These are phyloP conservation scores for Coffea canephora DNA, from an alignment of 257 asterid species.

Conservation along the genomic window DNA sequence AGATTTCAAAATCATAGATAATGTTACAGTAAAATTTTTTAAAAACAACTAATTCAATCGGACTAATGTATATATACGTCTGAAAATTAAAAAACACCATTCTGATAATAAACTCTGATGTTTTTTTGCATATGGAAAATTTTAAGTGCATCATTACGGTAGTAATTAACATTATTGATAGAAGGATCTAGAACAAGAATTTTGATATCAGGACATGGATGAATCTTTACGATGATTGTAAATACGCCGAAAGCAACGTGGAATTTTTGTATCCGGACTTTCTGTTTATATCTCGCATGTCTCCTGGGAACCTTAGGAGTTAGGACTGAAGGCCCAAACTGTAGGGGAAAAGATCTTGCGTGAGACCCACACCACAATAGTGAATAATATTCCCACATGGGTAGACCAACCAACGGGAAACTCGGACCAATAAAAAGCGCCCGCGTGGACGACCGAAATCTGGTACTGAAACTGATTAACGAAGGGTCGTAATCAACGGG, in stretches of 20 bases:
- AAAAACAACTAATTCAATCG: no score
- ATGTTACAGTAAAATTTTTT: no score
- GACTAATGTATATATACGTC: no score
- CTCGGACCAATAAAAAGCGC: neutral
- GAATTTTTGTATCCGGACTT: neutral
- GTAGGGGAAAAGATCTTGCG: neutral
- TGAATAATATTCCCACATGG: neutral
- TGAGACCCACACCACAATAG: neutral
- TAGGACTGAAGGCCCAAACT: neutral
- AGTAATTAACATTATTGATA: neutral
- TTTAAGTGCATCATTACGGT: neutral
- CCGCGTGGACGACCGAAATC: conserved; percentile 13
- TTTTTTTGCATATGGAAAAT: neutral
- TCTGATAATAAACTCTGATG: no score
- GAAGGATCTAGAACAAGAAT: neutral
- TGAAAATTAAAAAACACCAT: no score
- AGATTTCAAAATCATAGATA: no score
- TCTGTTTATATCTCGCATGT: neutral
- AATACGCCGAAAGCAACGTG: conserved; percentile 2
- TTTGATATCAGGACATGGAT: neutral
- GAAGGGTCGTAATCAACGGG: conserved; percentile 23
- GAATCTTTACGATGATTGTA: neutral
- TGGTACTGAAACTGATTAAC: neutral
- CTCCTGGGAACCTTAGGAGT: neutral
- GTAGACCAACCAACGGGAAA: neutral